A percentile compares a stretch with the other conserved stretches of the same genome.
These are phyloP conservation scores for Hanseniaspora guilliermondii DNA, from an alignment of 805 yeast species.

Conservation along the genomic window DNA sequence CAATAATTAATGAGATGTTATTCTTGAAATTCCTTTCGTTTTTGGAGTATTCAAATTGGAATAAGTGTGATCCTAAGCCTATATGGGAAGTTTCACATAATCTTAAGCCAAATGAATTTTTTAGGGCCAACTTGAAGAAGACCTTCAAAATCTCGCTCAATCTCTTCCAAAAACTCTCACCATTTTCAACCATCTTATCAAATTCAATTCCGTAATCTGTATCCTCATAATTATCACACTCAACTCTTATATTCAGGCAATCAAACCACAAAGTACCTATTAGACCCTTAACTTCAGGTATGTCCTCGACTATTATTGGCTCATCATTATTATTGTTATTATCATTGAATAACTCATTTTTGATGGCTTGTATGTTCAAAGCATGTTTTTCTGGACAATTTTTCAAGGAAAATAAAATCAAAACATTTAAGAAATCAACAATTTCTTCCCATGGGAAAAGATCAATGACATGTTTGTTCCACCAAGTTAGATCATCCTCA, in stretches of 20 bases:
- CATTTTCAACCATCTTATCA: slow-evolving; percentile 28
- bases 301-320: slow-evolving; percentile 12
- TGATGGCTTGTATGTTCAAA: slow-evolving; percentile 39
- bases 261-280: slow-evolving; percentile 82
- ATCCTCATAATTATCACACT: slow-evolving; percentile 6
- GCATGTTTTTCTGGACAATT: slow-evolving; percentile 19
- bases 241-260: slow-evolving; percentile 17
- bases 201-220: slow-evolving; percentile 52
- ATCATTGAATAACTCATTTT: slow-evolving; percentile 36
- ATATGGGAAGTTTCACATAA: slow-evolving; percentile 9
- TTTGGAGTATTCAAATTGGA: slow-evolving; percentile 9
- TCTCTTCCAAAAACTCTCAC: slow-evolving; percentile 27
- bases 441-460: slow-evolving; percentile 60
- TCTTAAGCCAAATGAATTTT: slow-evolving; percentile 14
- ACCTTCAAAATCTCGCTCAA: slow-evolving; percentile 24
- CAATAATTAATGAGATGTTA: slow-evolving; percentile 17
- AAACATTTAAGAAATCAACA: slow-evolving; percentile 49
- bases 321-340: background rate
- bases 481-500: slow-evolving; percentile 18
- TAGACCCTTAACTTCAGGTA: slow-evolving; percentile 71
- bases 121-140: slow-evolving; percentile 23
- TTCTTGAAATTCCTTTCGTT: slow-evolving; percentile 12
- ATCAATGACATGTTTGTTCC: slow-evolving; percentile 32
- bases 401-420: slow-evolving; percentile 31
- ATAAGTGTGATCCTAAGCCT: slow-evolving; percentile 11